Base-by-base conservation (phyloP, 2,329 filamentous ascomycete species). In the Fusarium coffeatum region DNA sequence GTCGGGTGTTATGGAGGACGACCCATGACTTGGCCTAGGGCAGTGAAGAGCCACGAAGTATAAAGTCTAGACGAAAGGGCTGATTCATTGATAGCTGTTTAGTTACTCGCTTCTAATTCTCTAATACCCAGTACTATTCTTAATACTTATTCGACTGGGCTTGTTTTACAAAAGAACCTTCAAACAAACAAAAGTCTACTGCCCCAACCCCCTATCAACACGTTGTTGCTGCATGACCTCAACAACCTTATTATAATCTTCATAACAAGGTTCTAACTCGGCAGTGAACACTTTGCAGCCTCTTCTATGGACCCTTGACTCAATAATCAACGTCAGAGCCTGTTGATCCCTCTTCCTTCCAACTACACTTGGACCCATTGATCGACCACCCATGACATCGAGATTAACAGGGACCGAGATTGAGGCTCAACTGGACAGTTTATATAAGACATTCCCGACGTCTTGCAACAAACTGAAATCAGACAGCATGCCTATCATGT, bases 301-400 rank as follows among this genome's bases (percentile, higher is more conserved):
- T 42, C 46, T 66, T 51, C 45, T 68, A 59, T 57, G 41, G 46
- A 45, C 49, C 55, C 49, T 55, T 41, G 62, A 68, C 60, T 70
- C 42, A 71, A 63, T 32, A 56, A 45, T 27, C 28, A 60, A 71
- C 68, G 68, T 71, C 68, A 70, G 64, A 68, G 54, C 25, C 22
- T 71, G 68, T 60, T 70, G 68, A 71, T 70, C 68, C 40, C 25
- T 28, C 40, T 45, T 34, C 48, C 28, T 53, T 47, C 34, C 34
- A 67, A 43, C 57, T 58, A 46, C 51, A 53, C 27, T 13, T 23
- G 34, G 59, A 51, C 64, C 68, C 64, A 70, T 51, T 65, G 68
- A 70, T 71, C 68, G 59, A 57, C 68, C 51, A 32, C 53, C 46
- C 18, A 70, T 71, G 68, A 71, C 68, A 70, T 71, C 55, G 55